These are phyloP conservation scores for Saxophila tyrrhenica DNA, from an alignment of 495 filamentous ascomycete species.

Conservation along the genomic window DNA sequence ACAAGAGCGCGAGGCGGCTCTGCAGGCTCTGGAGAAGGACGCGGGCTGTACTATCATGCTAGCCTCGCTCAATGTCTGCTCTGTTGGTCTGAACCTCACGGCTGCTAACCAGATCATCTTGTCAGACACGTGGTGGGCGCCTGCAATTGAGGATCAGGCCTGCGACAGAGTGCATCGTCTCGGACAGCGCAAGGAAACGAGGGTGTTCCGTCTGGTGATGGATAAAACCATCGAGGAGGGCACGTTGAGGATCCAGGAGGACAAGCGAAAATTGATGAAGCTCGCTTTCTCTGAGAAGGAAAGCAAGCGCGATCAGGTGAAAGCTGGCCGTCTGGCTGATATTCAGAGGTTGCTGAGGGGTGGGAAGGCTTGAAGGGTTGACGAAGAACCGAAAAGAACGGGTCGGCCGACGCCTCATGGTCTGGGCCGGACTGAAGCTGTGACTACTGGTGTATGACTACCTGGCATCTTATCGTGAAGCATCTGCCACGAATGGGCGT, in stretches of 20 bases:
- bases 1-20: conserved; percentile 54
- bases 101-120: conserved; percentile 81
- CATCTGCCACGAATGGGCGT: too few relatives aligned
- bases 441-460: too few relatives aligned
- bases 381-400: too few relatives aligned
- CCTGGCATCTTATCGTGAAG: too few relatives aligned
- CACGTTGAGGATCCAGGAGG: conserved; percentile 67
- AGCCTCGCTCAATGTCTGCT: conserved; percentile 69
- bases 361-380: too few relatives aligned
- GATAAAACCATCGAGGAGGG: conserved; percentile 77
- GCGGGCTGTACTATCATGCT: conserved; percentile 67
- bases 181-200: conserved; percentile 67
- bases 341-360: conserved; percentile 41
- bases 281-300: conserved; percentile 44
- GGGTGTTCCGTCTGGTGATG: conserved; percentile 73
- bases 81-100: conserved; percentile 81
- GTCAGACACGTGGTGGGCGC: conserved; percentile 84
- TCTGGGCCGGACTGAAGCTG: too few relatives aligned
- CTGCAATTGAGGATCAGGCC: conserved; percentile 88
- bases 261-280: conserved; percentile 68
- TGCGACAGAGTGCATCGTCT: conserved; percentile 83
- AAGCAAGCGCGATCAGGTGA: conserved; percentile 20
- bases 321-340: conserved; percentile 39
- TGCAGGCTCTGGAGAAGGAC: conserved; percentile 53
- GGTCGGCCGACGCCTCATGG: too few relatives aligned